A percentile compares a stretch with the other conserved stretches of the same genome.
Conservation (phyloP, 2,329 filamentous ascomycete species). For the Penicillium hordei region DNA sequence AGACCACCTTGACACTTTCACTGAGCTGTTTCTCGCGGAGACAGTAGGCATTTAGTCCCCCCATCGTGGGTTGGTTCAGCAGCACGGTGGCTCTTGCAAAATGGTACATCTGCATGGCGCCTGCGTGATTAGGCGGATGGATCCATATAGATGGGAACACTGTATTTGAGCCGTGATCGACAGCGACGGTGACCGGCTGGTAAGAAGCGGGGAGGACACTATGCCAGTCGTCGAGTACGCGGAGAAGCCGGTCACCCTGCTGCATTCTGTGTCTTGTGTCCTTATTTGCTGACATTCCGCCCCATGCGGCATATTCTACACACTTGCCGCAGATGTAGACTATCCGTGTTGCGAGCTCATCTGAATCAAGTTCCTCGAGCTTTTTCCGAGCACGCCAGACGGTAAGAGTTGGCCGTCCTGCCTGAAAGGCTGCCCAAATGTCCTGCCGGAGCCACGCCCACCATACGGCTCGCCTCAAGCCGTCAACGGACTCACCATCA, state of each 20-base stretch:
- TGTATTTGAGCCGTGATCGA: slow-evolving; percentile 17
- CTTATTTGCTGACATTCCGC: slow-evolving; percentile 43
- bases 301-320: slow-evolving; percentile 55
- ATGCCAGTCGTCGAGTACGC: slow-evolving; percentile 52
- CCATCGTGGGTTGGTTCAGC: slow-evolving; percentile 52
- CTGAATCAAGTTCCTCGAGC: slow-evolving; percentile 48
- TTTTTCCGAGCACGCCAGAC: slow-evolving; percentile 57
- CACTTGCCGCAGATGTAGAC: slow-evolving; percentile 55
- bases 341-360: slow-evolving; percentile 54
- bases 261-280: slow-evolving; percentile 45
- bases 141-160: slow-evolving; percentile 50
- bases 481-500: slow-evolving; percentile 55
- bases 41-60: slow-evolving; percentile 49
- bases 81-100: slow-evolving; percentile 54
- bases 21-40: slow-evolving; percentile 17
- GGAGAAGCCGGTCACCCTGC: slow-evolving; percentile 46
- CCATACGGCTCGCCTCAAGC: slow-evolving; percentile 59
- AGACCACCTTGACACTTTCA: slow-evolving; percentile 17
- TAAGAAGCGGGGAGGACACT: slow-evolving; percentile 43
- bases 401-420: slow-evolving; percentile 55
- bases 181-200: slow-evolving; percentile 37
- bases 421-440: slow-evolving; percentile 62
- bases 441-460: slow-evolving; percentile 66
- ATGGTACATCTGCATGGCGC: slow-evolving; percentile 53
- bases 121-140: slow-evolving; percentile 48